Evolutionary conservation across 1,284 basidiomycete species (phyloP), one percentile per base, ranked within the genome.

Genomic region (Rhodotorula sp.): DNA sequence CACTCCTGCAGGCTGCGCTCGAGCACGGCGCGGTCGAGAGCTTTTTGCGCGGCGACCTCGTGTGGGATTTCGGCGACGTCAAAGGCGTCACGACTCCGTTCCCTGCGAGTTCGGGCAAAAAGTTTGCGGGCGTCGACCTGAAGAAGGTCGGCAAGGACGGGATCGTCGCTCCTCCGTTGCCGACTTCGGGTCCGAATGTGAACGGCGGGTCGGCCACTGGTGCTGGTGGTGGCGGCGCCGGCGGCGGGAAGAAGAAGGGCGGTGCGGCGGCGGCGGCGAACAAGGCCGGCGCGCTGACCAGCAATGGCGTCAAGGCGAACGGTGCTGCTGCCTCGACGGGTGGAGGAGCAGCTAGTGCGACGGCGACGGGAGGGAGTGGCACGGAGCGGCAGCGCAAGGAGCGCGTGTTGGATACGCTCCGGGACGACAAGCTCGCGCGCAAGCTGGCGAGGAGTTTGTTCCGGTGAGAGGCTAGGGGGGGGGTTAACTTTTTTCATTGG

Each of bases 401-500:
- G 46, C 46, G 60, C 30, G 72, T 66, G 53, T 46, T 69, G 24
- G 71, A 70, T 20, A 51, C 54, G 26, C 29, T 75, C 55, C 33
- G 71, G 64, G 73, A 75, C 55, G 73, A 75, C 54, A 51, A 59
- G 56, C 53, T 75, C 30, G 73, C 73, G 59, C 51, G 72, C 15
- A 63, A 61, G 60, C 42, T 75, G 15, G 67, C 66, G 5, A 33
- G 73, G 37, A 71, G 67, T 29, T 60, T 75, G 69, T 75, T 75
- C 62, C 37, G 45, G 45, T 67, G 30, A 63, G 29, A n/a, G n/a
- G n/a, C n/a, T n/a, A n/a, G 10, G 10, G 37, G 37, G 10, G 37
- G 8, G 37, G 37, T 42, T 42, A 14, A 12, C 37, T 42, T 42
- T 42, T 42, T 42, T n/a, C n/a, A n/a, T n/a, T n/a, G n/a, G 10